Percentiles rank a stretch among this genome's conserved stretches.
Conservation (phyloP, 352 stramenopile genomes). For the Phytophthora vignae region DNA sequence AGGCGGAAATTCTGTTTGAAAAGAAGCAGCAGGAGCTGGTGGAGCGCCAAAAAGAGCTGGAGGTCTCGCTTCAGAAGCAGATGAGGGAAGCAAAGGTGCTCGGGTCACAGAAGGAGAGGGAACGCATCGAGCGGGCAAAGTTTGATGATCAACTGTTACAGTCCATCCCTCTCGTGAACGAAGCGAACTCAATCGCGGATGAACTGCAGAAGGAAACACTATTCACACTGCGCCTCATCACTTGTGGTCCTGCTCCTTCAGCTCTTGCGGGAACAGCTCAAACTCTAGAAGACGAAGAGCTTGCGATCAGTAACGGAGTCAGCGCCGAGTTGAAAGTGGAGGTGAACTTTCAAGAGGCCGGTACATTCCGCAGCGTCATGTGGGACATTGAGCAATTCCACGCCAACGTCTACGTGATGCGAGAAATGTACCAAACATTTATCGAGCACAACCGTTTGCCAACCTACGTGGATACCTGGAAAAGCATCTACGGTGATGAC, state of each 20-base stretch:
- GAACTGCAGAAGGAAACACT: slow-evolving; percentile 73
- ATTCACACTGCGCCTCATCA: slow-evolving; percentile 78
- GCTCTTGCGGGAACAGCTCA: slow-evolving; percentile 36
- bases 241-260: slow-evolving; percentile 40
- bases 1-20: slow-evolving; percentile 81
- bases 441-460: slow-evolving; percentile 74
- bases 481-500: slow-evolving; percentile 42
- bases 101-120: slow-evolving; percentile 76
- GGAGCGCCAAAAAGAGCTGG: slow-evolving; percentile 68
- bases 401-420: slow-evolving; percentile 82
- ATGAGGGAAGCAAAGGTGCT: slow-evolving; percentile 81
- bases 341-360: slow-evolving; percentile 79
- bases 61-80: slow-evolving; percentile 79
- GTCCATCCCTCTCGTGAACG: slow-evolving; percentile 83
- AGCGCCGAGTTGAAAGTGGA: slow-evolving; percentile 77
- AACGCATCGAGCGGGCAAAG: slow-evolving; percentile 66
- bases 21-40: slow-evolving; percentile 78
- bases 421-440: slow-evolving; percentile 90
- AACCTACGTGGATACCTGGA: slow-evolving; percentile 41
- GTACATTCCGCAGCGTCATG: slow-evolving; percentile 77
- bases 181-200: slow-evolving; percentile 88
- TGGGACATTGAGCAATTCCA: slow-evolving; percentile 88
- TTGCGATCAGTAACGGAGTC: slow-evolving; percentile 57
- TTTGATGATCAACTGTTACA: slow-evolving; percentile 87
- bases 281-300: slow-evolving; percentile 67